Conservation (phyloP, 2,329 filamentous ascomycete species). For the Fusarium scirpi region DNA sequence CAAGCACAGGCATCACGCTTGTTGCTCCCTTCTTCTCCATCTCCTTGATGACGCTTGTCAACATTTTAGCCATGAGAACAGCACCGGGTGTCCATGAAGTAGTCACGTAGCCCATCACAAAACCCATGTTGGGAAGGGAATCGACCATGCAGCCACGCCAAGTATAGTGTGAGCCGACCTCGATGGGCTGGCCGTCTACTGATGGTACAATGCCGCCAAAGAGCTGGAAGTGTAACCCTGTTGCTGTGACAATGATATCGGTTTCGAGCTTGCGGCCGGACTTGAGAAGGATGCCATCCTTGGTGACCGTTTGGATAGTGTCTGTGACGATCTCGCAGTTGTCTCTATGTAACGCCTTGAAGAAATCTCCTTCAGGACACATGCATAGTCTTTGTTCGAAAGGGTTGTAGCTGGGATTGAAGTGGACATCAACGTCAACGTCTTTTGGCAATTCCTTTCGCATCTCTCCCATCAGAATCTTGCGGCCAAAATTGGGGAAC, state of each 20-base stretch:
- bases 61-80: constrained; percentile 62
- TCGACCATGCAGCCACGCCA: constrained; percentile 77
- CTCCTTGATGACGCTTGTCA: constrained; percentile 63
- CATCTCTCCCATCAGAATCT: constrained; percentile 57
- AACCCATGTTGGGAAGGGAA: constrained; percentile 71
- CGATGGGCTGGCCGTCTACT: constrained; percentile 66
- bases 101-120: constrained; percentile 74
- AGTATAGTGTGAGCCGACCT: constrained; percentile 63
- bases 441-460: constrained; percentile 64
- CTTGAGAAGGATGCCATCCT: constrained; percentile 60
- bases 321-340: constrained; percentile 65
- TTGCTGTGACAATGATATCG: constrained; percentile 78
- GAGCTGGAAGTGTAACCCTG: constrained; percentile 71
- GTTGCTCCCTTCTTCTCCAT: constrained; percentile 63
- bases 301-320: constrained; percentile 63
- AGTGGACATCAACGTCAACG: constrained; percentile 70
- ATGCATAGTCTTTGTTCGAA: constrained; percentile 83
- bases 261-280: constrained; percentile 65
- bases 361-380: constrained; percentile 69
- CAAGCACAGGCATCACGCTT: constrained; percentile 60
- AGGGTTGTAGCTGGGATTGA: constrained; percentile 72
- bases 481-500: constrained; percentile 44
- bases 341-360: constrained; percentile 58
- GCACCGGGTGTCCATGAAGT: constrained; percentile 76
- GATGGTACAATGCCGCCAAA: constrained; percentile 64